Evolutionary conservation across 257 asterid species (phyloP), one percentile per base, ranked within the genome.

Genomic region (Oldenlandia corymbosa): DNA sequence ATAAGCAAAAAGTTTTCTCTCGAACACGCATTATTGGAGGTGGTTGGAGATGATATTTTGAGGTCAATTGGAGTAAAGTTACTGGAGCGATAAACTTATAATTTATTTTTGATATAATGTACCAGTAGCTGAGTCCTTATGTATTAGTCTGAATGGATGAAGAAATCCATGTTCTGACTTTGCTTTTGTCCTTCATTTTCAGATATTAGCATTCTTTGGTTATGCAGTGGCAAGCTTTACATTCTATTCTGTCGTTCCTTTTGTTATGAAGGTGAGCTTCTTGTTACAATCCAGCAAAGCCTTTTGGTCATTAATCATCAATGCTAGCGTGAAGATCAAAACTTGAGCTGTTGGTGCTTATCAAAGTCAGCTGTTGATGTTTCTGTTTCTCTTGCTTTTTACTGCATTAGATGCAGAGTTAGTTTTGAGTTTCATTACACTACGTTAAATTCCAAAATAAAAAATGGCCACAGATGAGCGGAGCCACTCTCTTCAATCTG

Each of bases 401-500:
- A 42, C 14, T 42, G 47, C 47, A 54, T 16, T 54, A 30, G 18
- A 54, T 0, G 23, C 12, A 4, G 60, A 18, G 6, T 54, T 28
- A 0, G 10, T 12, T 53, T 53, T 26, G 11, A 26, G 4, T 28
- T 28, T n/a, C 31, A 27, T 9, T 24, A 53, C 5, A 14, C 16
- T 53, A 32, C 3, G 36, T 54, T 16, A 27, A 54, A 54, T 54
- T 4, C 12, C 41, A 30, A 41, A 54, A 17, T 12, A 13, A 16
- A 21, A 32, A 32, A n/a, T 57, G 46, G 24, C 24, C 13, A 46
- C 85, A 90, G 97, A 78, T 73, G 77, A 75, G 91, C 60, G 97
- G 97, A 66, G 74, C 97, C 31, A 84, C 97, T 16, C 61, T 90
- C 67, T 81, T 85, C 76, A 87, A 81, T 76, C 91, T 90, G 28